Evolutionary conservation across 1,139 yeast genomes (phyloP).

Genomic region (Pichia sp.): DNA sequence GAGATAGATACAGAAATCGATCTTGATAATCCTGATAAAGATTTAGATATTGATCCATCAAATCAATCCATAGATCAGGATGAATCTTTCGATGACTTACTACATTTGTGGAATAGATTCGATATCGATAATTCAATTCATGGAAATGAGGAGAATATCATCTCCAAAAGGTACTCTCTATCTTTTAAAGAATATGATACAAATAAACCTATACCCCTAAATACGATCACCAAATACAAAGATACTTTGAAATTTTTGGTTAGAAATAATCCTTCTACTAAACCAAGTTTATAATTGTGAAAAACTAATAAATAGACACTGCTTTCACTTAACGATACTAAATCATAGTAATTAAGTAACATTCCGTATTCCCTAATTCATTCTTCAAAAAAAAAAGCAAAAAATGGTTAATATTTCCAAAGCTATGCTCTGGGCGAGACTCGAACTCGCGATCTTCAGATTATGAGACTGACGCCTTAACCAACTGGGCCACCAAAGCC

Average conservation of each 20-base stretch:
- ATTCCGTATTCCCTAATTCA: no score
- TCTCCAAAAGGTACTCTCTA: conserved; percentile 21
- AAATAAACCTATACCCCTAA: conserved; percentile 7
- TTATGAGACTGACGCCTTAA: conserved; percentile 25
- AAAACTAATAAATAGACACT: no score
- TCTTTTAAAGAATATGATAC: conserved; percentile 23
- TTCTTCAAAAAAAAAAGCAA: conserved; percentile 1
- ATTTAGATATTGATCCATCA: neutral
- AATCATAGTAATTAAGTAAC: no score
- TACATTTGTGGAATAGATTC: conserved; percentile 1
- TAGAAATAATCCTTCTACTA: no score
- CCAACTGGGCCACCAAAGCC: conserved; percentile 24
- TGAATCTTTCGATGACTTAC: neutral
- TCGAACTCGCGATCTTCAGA: conserved; percentile 25
- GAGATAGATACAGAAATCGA: neutral
- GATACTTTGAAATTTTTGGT: conserved; percentile 45
- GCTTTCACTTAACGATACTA: no score
- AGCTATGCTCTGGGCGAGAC: conserved; percentile 21
- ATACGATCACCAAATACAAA: conserved; percentile 42
- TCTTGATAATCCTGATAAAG: conserved; percentile 2
- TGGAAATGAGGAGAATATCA: neutral
- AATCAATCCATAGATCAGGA: neutral
- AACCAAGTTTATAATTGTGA: no score
- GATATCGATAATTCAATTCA: no score
- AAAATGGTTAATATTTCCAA: neutral